Percentiles rank a stretch among this genome's conserved stretches.
These are phyloP conservation scores for Silene vulgaris DNA, from an alignment of 179 eudicot species.

Conservation along the genomic window DNA sequence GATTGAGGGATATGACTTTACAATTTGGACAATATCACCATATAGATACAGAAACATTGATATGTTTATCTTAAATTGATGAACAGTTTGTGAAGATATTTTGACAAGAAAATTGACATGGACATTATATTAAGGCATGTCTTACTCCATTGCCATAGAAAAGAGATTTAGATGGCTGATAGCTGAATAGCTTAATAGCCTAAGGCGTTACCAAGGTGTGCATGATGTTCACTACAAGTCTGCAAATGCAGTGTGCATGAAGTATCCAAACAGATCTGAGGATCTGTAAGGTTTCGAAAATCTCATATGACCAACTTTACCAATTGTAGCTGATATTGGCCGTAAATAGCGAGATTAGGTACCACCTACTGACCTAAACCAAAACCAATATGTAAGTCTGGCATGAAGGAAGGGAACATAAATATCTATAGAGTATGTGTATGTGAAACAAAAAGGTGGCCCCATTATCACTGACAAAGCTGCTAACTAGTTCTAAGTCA, in stretches of 20 bases:
- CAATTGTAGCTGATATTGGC: too few species aligned
- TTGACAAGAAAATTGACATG: not conserved
- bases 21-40: not conserved
- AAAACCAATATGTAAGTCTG: not conserved
- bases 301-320: not conserved
- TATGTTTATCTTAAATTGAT: not conserved
- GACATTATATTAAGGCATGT: not conserved
- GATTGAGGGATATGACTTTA: not conserved
- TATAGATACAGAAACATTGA: not conserved
- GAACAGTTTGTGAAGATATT: not conserved
- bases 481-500: conserved; percentile 4
- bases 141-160: not conserved
- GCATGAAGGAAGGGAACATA: not conserved
- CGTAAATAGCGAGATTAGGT: not conserved
- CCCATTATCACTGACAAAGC: not conserved
- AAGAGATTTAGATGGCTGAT: not conserved
- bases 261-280: not conserved
- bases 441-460: not conserved
- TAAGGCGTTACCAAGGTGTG: not conserved
- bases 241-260: not conserved
- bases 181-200: not conserved
- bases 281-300: not conserved
- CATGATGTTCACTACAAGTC: not conserved
- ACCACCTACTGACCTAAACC: not conserved
- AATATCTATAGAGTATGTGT: not conserved